Evolutionary conservation across 2,329 filamentous ascomycete species (phyloP), one percentile per base, ranked within the genome.

Genomic region (Colletotrichum tabaci): DNA sequence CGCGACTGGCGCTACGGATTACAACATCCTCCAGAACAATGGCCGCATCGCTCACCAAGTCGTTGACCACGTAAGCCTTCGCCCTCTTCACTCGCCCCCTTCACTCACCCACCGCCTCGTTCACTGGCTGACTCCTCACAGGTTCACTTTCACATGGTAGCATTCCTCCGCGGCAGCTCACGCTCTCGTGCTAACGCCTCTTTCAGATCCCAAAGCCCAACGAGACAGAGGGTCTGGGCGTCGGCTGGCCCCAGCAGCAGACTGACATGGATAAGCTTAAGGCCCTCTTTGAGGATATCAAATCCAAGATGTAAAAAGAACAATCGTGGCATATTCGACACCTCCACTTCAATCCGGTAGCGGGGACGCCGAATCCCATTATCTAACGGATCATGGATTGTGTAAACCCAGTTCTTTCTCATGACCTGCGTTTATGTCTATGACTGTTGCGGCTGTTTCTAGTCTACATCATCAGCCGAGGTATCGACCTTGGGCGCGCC

Each of bases 11-110:
- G 91, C 93, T 4, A 85, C 87, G 62, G 89, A 98, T 82, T 99
- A 94, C 87, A 99, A 99, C 80, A 89, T 99, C 60, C 86, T 99
- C 71, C 96, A 99, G 85, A 99, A 99, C 85, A 99, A 99, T 79
- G 96, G 96, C 63, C 87, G 89, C 26, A 89, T 96, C 78, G 96
- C 96, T 21, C 96, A 99, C 82, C 96, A 98, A 85, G 87, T 93
- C 74, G 96, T 99, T 73, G 93, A 94, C 76, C 96, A 99, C 84
- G 96, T 96, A 85, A 84, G 90, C 50, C n/a, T 21, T 35, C n/a
- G n/a, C 42, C 30, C 35, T 38, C 35, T 10, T 38, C 35, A 38
- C 8, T 38, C 35, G 35, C 35, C 35, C 35, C 35, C 35, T 38
- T 38, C 8, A 35, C 35, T 35, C 35, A 9, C 35, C 18, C 21